Percentiles rank a stretch among this genome's conserved stretches.
Conservation (phyloP, 2,329 filamentous ascomycete genomes). For the Escovopsis sp. region DNA sequence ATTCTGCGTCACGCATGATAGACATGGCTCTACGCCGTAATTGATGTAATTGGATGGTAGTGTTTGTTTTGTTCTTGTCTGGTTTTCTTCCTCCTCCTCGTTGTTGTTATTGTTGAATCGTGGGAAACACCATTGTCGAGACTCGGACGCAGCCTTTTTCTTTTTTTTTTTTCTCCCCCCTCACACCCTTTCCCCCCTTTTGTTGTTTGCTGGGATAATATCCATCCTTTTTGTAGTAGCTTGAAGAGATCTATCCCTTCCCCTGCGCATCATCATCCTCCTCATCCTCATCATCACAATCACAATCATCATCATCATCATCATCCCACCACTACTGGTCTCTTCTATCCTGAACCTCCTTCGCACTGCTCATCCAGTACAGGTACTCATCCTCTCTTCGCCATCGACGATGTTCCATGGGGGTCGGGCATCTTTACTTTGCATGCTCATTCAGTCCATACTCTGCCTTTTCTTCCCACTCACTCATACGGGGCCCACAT, state of each 20-base stretch:
- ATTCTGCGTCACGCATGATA: constrained; percentile 8
- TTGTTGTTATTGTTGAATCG: no score
- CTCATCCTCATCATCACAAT: background rate
- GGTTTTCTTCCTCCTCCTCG: background rate
- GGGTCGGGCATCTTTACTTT: no score
- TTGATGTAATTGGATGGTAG: constrained; percentile 10
- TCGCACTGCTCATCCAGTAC: background rate
- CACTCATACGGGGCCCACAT: no score
- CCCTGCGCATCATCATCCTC: no score
- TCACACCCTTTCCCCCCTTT: background rate
- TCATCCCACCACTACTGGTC: background rate
- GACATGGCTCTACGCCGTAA: constrained; percentile 11
- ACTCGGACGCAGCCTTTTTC: background rate
- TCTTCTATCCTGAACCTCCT: background rate
- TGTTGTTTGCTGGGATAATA: no score
- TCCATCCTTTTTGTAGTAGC: no score
- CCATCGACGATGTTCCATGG: no score
- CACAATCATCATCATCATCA: background rate
- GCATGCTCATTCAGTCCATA: no score
- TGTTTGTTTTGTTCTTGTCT: constrained; percentile 5
- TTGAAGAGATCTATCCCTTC: no score
- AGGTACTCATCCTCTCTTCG: no score
- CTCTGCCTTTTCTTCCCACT: no score
- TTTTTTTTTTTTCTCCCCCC: background rate
- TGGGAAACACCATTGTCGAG: background rate